Base-by-base conservation (phyloP, 257 asterid genomes). In the Rauvolfia tetraphylla region DNA sequence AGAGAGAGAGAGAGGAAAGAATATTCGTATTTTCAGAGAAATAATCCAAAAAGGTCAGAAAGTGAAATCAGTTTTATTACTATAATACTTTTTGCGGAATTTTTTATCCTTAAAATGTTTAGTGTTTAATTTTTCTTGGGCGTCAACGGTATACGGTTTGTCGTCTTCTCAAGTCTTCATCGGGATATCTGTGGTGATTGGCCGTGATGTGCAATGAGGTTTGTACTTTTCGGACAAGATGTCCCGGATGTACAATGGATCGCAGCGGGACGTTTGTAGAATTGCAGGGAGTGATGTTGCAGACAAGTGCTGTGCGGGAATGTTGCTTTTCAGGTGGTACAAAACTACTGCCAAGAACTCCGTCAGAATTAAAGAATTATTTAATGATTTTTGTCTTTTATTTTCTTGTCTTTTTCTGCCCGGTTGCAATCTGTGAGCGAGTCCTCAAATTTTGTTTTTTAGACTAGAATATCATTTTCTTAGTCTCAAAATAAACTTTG, bases 1-100 rank as follows among this genome's bases (percentile, higher is more conserved):
- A 36, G 67, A 66, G 76, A 68, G 83, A 69, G 51, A 62, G 44
- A 80, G 76, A 42, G 68, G 61, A 56, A 66, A 74, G 88, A 77
- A 89, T 87, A 86, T 87, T 84, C 91, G 59, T 74, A 72, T 75
- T 62, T 80, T 77, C 84, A 49, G 8, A 53, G 53, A 70, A 72
- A 54, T 38, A 79, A 58, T 48, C 71, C 81, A 69, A 80, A 82
- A 71, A 75, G 80, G 53, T 36, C 31, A 23, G 18, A 22, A 67
- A 67, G 51, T 38, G 41, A 67, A 10, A 65, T 65, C 25, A 22
- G 27, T 7, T 11, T 62, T 27, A 13, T 62, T 62, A 29, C 8
- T 65, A 31, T 14, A 13, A n/a, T n/a, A n/a, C n/a, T 62, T 31
- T n/a, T 27, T 25, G 34, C 3, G 18, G 22, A 13, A 18, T 20